Percentiles rank a stretch among this genome's conserved stretches.
Evolutionary conservation across 495 filamentous ascomycete genomes (phyloP).

Genomic region (Hypoxylon rickii): DNA sequence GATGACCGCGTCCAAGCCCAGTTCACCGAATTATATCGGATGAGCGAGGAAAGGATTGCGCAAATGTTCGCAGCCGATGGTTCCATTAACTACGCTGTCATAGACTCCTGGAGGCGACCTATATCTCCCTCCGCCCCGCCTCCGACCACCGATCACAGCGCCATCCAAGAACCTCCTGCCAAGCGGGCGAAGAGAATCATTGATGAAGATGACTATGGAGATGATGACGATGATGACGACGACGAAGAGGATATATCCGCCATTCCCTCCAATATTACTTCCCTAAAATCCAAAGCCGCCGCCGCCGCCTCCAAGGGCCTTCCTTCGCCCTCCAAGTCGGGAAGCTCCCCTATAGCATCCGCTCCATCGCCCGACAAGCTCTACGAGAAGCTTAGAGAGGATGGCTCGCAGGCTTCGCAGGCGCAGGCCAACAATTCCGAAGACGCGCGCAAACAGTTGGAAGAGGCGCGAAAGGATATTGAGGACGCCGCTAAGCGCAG

Average conservation of each 20-base stretch:
- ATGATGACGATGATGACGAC: constrained; percentile 81
- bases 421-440: constrained; percentile 67
- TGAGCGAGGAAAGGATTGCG: constrained; percentile 49
- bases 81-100: constrained; percentile 50
- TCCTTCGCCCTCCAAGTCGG: constrained; percentile 61
- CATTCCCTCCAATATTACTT: constrained; percentile 48
- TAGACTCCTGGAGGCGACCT: constrained; percentile 46
- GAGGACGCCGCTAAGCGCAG: constrained; percentile 87
- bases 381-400: constrained; percentile 51
- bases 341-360: constrained; percentile 61
- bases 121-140: constrained; percentile 40
- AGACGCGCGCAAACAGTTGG: constrained; percentile 87
- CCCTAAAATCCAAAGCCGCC: constrained; percentile 63
- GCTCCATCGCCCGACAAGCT: constrained; percentile 56
- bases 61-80: constrained; percentile 83
- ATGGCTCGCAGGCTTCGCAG: constrained; percentile 43
- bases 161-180: constrained; percentile 51
- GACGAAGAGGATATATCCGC: constrained; percentile 61
- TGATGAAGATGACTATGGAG: constrained; percentile 80
- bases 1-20: constrained; percentile 50
- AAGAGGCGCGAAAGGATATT: constrained; percentile 90
- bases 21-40: constrained; percentile 50
- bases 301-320: constrained; percentile 48
- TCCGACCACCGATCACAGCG: constrained; percentile 53
- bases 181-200: constrained; percentile 59